Evolutionary conservation across 805 yeast genomes (phyloP).

Genomic region (Candida germanica): DNA sequence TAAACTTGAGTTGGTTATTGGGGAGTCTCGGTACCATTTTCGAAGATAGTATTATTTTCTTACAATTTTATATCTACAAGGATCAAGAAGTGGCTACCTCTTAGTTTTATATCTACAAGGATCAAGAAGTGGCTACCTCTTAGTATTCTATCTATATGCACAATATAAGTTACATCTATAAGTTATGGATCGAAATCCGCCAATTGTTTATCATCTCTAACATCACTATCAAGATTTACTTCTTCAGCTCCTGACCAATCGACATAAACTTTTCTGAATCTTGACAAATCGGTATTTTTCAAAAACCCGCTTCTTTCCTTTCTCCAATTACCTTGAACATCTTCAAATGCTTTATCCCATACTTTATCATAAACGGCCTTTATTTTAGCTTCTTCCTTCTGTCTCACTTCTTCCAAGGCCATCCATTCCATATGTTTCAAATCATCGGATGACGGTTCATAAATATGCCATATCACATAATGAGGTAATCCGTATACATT

Average conservation of each 20-base stretch:
- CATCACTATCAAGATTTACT: conserved; percentile 23
- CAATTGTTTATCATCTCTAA: conserved; percentile 28
- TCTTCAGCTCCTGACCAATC: conserved; percentile 70
- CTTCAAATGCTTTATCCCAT: conserved; percentile 77
- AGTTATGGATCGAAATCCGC: conserved; percentile 41
- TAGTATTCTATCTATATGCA: neutral
- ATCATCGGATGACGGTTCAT: conserved; percentile 94
- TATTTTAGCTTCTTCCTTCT: conserved; percentile 58
- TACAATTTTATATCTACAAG: conserved; percentile 64
- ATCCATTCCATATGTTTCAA: conserved; percentile 80
- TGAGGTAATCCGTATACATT: conserved; percentile 89
- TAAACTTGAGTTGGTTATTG: conserved; percentile 72
- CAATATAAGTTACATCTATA: no score
- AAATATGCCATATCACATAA: conserved; percentile 94
- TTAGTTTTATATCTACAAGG: conserved; percentile 8
- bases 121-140: conserved; percentile 8
- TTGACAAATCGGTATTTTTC: conserved; percentile 69
- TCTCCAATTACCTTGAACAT: conserved; percentile 69
- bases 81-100: conserved; percentile 17
- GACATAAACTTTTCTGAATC: conserved; percentile 47
- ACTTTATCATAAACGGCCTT: conserved; percentile 64
- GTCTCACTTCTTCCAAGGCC: conserved; percentile 74
- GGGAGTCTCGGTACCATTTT: conserved; percentile 76
- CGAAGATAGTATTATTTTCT: conserved; percentile 64
- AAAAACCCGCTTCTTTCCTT: conserved; percentile 67